These are phyloP conservation scores for Blepharisma undulans DNA, from an alignment of 169 alveolate genomes.

Conservation along the genomic window DNA sequence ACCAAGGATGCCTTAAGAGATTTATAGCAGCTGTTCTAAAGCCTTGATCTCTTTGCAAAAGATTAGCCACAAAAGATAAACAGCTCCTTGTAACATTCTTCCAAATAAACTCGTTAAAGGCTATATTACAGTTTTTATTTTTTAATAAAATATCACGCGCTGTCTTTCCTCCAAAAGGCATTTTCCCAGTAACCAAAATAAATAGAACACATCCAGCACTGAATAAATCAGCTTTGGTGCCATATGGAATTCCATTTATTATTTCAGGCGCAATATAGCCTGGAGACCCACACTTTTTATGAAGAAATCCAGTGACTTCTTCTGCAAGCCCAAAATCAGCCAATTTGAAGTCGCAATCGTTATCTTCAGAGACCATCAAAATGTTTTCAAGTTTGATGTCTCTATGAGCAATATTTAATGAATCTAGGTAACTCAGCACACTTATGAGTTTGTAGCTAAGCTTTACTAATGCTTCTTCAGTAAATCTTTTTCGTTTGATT, in stretches of 20 bases:
- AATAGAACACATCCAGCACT: no score
- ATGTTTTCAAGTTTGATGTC: no score
- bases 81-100: constrained; percentile 3
- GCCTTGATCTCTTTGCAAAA: constrained; percentile 44
- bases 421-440: constrained; percentile 35
- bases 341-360: no score
- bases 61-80: constrained; percentile 51
- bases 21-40: constrained; percentile 35
- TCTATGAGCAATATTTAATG: constrained; percentile 45
- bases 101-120: no score
- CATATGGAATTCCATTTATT: no score
- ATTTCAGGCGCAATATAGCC: no score
- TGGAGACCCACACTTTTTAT: no score
- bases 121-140: no score
- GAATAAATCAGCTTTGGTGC: no score
- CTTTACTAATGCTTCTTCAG: constrained; percentile 53
- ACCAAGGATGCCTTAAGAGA: constrained; percentile 48
- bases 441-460: constrained; percentile 46
- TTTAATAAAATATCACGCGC: not conserved
- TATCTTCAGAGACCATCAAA: no score
- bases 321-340: no score
- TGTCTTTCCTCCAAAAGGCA: constrained; percentile 56
- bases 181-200: constrained; percentile 60
- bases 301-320: no score
- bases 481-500: constrained; percentile 23